phyloP scores from a whole-genome alignment of 768 basidiomycete genomes.

The Leccinellum albellum region DNA sequence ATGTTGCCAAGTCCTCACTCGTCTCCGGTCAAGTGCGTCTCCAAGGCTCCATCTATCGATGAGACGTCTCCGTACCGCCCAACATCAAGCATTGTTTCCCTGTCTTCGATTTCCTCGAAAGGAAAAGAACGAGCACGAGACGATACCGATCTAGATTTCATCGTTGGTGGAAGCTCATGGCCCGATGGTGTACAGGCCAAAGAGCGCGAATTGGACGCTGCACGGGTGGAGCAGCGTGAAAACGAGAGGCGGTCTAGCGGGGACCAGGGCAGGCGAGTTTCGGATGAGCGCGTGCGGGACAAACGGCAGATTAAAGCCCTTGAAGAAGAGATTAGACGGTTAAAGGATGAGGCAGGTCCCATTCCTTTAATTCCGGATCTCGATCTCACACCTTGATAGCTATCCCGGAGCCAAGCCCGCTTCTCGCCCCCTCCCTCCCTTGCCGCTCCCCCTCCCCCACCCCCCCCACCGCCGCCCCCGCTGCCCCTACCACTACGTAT shows the following conservation, averaged over 20 bases:
- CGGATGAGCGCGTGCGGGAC: constrained; percentile 48
- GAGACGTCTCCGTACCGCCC: constrained; percentile 10
- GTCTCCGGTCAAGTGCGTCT: constrained; percentile 30
- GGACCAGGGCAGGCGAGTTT: constrained; percentile 28
- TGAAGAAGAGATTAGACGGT: constrained; percentile 59
- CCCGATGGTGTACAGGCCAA: constrained; percentile 53
- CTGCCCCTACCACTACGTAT: constrained; percentile 33
- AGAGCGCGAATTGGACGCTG: constrained; percentile 59
- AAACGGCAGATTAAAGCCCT: constrained; percentile 60
- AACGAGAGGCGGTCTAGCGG: constrained; percentile 40
- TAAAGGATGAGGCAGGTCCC: constrained; percentile 52
- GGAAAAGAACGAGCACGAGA: constrained; percentile 45
- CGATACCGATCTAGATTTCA: constrained; percentile 25
- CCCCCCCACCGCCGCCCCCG: constrained; percentile 39
- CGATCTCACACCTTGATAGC: constrained; percentile 31
- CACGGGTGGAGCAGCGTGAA: constrained; percentile 47
- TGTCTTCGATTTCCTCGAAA: constrained; percentile 28
- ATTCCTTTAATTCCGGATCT: not conserved
- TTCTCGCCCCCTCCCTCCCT: constrained; percentile 8
- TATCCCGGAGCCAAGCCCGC: constrained; percentile 38
- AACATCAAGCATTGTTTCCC: not conserved
- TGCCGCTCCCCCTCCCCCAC: constrained; percentile 43
- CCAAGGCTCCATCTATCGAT: constrained; percentile 25
- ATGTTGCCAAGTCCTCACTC: constrained; percentile 43
- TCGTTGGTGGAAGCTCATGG: constrained; percentile 40